phyloP scores from a whole-genome alignment of 2,329 filamentous ascomycete species.

The Incumbomyces lentus region DNA sequence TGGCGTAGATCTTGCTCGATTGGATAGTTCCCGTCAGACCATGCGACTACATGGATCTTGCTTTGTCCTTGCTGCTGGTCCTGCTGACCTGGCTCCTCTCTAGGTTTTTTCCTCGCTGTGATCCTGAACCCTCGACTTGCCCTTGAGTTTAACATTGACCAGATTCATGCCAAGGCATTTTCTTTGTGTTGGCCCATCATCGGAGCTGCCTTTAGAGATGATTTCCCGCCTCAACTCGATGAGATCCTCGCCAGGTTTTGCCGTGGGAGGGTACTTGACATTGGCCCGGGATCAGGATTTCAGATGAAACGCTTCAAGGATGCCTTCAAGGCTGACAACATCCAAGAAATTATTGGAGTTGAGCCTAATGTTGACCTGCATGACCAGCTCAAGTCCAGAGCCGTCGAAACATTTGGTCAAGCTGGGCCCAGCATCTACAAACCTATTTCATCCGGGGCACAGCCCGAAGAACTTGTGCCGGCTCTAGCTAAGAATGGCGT shows the following conservation, averaged over 20 bases:
- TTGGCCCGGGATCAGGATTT: slow-evolving; percentile 44
- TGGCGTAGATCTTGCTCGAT: background rate
- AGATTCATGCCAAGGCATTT: background rate
- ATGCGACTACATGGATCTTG: too few relatives aligned
- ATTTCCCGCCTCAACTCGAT: slow-evolving; percentile 1
- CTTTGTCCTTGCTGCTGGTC: too few relatives aligned
- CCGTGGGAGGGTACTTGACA: slow-evolving; percentile 35
- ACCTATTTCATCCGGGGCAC: slow-evolving; percentile 38
- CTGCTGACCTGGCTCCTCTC: background rate
- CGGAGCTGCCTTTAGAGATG: background rate
- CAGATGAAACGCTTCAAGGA: slow-evolving; percentile 29
- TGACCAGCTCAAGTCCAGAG: slow-evolving; percentile 29
- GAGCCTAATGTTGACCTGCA: slow-evolving; percentile 31
- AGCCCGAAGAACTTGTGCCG: slow-evolving; percentile 37
- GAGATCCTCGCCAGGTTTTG: slow-evolving; percentile 11
- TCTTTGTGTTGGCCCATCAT: background rate
- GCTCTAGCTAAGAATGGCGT: slow-evolving; percentile 34
- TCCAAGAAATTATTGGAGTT: slow-evolving; percentile 21
- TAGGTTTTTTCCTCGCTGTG: slow-evolving; percentile 12
- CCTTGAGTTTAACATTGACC: slow-evolving; percentile 2
- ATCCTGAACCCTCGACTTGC: slow-evolving; percentile 10
- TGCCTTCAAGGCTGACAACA: slow-evolving; percentile 31
- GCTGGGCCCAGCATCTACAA: slow-evolving; percentile 28
- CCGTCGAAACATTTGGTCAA: background rate
- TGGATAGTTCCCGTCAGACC: background rate